phyloP scores from a whole-genome alignment of 352 stramenopile genomes.

The Phytopythium helicoides region DNA sequence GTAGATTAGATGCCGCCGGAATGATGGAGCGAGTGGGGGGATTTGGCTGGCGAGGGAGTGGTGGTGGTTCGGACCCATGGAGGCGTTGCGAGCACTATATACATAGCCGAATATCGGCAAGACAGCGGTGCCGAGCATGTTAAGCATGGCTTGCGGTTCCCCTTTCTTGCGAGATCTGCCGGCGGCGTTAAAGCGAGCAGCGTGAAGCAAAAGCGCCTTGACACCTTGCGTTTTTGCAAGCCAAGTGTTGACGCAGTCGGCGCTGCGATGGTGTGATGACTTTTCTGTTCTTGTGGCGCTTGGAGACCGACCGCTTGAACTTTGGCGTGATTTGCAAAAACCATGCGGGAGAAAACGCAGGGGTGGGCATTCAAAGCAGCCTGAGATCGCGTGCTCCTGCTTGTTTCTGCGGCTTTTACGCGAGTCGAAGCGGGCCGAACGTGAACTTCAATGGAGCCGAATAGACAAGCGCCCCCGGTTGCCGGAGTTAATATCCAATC shows the following conservation, averaged over 20 bases:
- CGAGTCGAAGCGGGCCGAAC: background rate
- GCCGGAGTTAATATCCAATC: too few species aligned
- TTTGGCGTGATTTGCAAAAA: slow-evolving; percentile 3
- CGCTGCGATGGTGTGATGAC: slow-evolving; percentile 10
- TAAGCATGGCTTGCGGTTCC: too few species aligned
- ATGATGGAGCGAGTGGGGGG: too few species aligned
- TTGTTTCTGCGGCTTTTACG: background rate
- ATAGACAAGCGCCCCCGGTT: slow-evolving; percentile 10
- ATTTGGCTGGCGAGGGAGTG: too few species aligned
- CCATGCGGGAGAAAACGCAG: background rate
- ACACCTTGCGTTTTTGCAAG: slow-evolving; percentile 7
- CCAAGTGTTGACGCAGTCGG: background rate
- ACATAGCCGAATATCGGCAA: too few species aligned
- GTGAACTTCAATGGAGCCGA: slow-evolving; percentile 8
- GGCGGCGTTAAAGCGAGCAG: background rate
- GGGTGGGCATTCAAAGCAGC: slow-evolving; percentile 1
- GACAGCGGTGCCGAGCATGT: too few species aligned
- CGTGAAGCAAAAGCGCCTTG: background rate
- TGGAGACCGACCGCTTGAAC: slow-evolving; percentile 1
- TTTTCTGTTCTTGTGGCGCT: slow-evolving; percentile 2
- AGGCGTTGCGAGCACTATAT: too few species aligned
- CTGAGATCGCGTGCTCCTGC: slow-evolving; percentile 7
- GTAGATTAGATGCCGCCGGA: too few species aligned
- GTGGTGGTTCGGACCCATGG: too few species aligned
- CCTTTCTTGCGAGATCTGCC: background rate